Percentiles rank a stretch among this genome's conserved stretches.
Conservation (phyloP, 495 filamentous ascomycete genomes). For the Pseudomonodictys pantanalensis region DNA sequence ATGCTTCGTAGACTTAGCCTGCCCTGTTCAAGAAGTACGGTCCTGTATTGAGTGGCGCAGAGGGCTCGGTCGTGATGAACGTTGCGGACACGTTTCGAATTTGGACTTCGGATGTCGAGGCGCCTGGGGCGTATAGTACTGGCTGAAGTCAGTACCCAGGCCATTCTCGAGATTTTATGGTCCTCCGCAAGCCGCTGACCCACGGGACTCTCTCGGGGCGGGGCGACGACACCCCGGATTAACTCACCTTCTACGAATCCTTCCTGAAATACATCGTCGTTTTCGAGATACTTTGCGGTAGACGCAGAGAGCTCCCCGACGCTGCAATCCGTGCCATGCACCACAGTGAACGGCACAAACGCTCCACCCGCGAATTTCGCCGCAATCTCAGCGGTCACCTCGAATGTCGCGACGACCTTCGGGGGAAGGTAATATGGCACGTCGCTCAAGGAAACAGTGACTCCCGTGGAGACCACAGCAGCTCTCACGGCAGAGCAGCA, state of each 20-base stretch:
- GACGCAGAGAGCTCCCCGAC: constrained; percentile 8
- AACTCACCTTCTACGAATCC: constrained; percentile 35
- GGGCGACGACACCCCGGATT: background rate
- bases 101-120: constrained; percentile 3
- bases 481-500: background rate
- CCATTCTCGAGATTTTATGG: no score
- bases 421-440: constrained; percentile 36
- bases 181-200: no score
- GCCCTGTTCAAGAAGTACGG: constrained; percentile 45
- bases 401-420: constrained; percentile 23
- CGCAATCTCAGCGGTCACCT: constrained; percentile 4
- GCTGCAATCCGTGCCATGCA: constrained; percentile 23
- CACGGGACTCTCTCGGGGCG: no score
- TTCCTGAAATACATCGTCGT: constrained; percentile 38
- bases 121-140: constrained; percentile 1
- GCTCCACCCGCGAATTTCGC: constrained; percentile 8
- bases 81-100: constrained; percentile 4
- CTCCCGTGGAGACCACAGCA: constrained; percentile 31
- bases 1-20: constrained; percentile 48
- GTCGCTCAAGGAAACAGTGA: constrained; percentile 34
- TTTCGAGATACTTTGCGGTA: constrained; percentile 1
- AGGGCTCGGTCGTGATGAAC: background rate
- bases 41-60: constrained; percentile 35
- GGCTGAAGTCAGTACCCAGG: no score
- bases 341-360: constrained; percentile 35